Conservation (phyloP, 1,284 basidiomycete species). For the Tilletia indica region DNA sequence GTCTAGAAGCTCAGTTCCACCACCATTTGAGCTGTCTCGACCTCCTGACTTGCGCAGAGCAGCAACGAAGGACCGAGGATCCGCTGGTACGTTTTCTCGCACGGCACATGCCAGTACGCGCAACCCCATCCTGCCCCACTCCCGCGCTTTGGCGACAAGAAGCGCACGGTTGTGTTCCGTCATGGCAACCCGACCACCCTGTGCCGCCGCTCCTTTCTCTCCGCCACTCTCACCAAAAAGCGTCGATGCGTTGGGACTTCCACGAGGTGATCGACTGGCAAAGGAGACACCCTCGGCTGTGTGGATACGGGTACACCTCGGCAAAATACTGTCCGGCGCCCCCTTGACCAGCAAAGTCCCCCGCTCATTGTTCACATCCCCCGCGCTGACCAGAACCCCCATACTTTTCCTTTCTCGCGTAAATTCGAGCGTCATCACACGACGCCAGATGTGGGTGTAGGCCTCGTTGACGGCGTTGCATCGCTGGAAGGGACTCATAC, state of each 20-base stretch:
- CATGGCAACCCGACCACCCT: neutral
- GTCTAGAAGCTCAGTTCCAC: neutral
- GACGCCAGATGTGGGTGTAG: constrained; percentile 72
- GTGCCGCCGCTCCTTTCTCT: neutral
- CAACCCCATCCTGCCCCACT: constrained; percentile 13
- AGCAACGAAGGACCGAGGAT: neutral
- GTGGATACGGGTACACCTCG: constrained; percentile 66
- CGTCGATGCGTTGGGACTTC: neutral
- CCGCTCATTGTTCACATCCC: constrained; percentile 54
- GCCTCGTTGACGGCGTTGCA: constrained; percentile 75
- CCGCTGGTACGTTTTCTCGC: constrained; percentile 2
- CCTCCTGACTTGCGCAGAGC: neutral
- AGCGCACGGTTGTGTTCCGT: constrained; percentile 8
- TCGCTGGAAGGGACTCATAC: constrained; percentile 65
- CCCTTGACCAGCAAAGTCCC: constrained; percentile 70
- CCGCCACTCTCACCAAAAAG: neutral
- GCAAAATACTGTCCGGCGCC: constrained; percentile 86
- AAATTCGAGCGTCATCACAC: constrained; percentile 89
- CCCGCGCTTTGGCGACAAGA: neutral
- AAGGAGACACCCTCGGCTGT: neutral
- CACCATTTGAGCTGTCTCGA: neutral
- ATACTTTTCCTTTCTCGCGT: constrained; percentile 95
- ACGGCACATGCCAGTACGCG: constrained; percentile 16
- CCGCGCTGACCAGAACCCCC: constrained; percentile 73
- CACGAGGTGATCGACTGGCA: neutral